Percentiles rank a stretch among this genome's conserved stretches.
phyloP scores from a whole-genome alignment of 148 eudicot species.

The Amaranthus cruentus region DNA sequence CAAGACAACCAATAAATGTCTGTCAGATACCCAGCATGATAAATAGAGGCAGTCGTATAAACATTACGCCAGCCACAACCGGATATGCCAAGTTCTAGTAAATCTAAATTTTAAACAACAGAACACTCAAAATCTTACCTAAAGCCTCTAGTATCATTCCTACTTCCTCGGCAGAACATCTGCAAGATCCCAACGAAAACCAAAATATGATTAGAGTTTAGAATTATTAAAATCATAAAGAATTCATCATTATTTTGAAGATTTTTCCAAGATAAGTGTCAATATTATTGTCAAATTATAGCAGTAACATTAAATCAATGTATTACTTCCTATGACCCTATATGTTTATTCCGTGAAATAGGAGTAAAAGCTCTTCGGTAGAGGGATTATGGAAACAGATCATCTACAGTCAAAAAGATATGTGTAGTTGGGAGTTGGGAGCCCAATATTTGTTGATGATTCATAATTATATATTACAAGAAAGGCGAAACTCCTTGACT shows the following conservation, averaged over 20 bases:
- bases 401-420: background rate
- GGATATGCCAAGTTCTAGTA: background rate
- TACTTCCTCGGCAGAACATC: conserved; percentile 98
- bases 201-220: background rate
- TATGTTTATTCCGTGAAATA: background rate
- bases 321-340: no score
- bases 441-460: background rate
- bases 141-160: conserved; percentile 85
- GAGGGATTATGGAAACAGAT: no score
- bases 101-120: background rate
- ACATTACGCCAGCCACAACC: background rate
- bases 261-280: background rate
- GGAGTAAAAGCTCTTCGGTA: background rate
- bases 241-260: no score
- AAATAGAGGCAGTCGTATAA: background rate
- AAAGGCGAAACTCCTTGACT: background rate
- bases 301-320: background rate
- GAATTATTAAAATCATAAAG: no score
- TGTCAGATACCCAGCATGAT: background rate
- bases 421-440: background rate
- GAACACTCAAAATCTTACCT: conserved; percentile 41
- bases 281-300: background rate
- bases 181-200: conserved; percentile 33
- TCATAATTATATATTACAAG: background rate
- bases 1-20: background rate